A percentile compares a stretch with the other conserved stretches of the same genome.
phyloP scores from a whole-genome alignment of 108 stramenopile genomes.

The Cyclostephanos tholiformis region DNA sequence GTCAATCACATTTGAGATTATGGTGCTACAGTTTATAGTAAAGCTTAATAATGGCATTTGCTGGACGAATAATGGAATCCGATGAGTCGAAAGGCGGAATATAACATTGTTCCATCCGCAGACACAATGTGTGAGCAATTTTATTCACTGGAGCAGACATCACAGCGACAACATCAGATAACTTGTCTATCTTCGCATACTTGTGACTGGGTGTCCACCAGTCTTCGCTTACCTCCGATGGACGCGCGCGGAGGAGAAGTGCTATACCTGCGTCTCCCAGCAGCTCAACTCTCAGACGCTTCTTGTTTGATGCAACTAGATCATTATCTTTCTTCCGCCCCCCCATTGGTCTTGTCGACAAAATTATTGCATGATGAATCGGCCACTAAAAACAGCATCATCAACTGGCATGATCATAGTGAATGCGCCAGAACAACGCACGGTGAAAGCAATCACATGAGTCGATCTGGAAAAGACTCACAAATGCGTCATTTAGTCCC shows the following conservation, averaged over 20 bases:
- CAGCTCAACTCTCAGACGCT: not conserved
- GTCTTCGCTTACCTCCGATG: constrained; percentile 12
- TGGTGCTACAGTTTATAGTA: not conserved
- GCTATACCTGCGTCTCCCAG: constrained; percentile 12
- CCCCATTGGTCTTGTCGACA: constrained; percentile 22
- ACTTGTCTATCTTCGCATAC: constrained; percentile 49
- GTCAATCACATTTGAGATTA: not conserved
- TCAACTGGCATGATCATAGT: not conserved
- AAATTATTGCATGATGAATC: constrained; percentile 2
- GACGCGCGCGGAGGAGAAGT: constrained; percentile 4
- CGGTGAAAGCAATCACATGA: not conserved
- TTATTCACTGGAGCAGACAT: not conserved
- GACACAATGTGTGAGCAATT: not conserved
- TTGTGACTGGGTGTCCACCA: constrained; percentile 44
- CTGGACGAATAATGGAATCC: not conserved
- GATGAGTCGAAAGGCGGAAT: not conserved
- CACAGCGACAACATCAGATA: constrained; percentile 37
- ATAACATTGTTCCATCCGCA: not conserved
- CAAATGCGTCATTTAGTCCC: not conserved
- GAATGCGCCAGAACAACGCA: not conserved
- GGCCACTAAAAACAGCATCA: not conserved
- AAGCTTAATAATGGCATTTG: not conserved
- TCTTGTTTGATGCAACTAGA: constrained; percentile 26
- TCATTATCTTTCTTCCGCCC: constrained; percentile 22
- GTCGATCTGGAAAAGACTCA: not conserved